phyloP scores from a whole-genome alignment of 163 green algal species.

The Trebouxia gelatinosa region DNA sequence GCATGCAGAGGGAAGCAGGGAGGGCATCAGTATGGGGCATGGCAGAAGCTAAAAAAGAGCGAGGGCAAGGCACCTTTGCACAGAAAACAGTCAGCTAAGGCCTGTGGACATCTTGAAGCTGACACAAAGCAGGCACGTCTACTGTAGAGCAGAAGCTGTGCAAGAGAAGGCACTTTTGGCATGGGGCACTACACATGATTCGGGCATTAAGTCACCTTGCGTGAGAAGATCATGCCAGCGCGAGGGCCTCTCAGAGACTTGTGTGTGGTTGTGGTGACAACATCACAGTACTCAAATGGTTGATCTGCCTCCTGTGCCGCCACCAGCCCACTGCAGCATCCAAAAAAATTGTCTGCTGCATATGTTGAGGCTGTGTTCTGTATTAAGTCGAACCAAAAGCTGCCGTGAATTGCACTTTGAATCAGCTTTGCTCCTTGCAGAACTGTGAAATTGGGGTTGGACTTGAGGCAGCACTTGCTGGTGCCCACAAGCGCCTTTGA shows the following conservation, averaged over 20 bases:
- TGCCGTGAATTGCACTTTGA: neutral
- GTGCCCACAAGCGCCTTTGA: neutral
- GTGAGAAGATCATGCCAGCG: conserved; percentile 89
- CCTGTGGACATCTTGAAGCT: no score
- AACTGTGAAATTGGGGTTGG: neutral
- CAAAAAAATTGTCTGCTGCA: conserved; percentile 39
- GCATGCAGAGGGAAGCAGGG: no score
- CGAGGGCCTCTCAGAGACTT: conserved; percentile 84
- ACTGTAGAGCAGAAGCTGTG: no score
- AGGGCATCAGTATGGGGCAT: no score
- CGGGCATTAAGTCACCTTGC: conserved; percentile 46
- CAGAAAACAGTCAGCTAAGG: no score
- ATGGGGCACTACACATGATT: neutral
- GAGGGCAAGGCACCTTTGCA: no score
- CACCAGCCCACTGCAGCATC: conserved; percentile 64
- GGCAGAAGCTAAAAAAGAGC: no score
- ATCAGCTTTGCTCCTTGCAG: neutral
- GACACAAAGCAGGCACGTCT: no score
- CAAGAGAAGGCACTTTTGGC: no score
- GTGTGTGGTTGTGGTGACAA: conserved; percentile 88
- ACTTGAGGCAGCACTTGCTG: neutral
- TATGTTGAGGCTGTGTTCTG: neutral
- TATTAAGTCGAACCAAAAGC: neutral
- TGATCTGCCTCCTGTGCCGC: conserved; percentile 59
- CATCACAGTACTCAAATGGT: conserved; percentile 79